Conservation (phyloP, 495 filamentous ascomycete species). For the Podospora australis region DNA sequence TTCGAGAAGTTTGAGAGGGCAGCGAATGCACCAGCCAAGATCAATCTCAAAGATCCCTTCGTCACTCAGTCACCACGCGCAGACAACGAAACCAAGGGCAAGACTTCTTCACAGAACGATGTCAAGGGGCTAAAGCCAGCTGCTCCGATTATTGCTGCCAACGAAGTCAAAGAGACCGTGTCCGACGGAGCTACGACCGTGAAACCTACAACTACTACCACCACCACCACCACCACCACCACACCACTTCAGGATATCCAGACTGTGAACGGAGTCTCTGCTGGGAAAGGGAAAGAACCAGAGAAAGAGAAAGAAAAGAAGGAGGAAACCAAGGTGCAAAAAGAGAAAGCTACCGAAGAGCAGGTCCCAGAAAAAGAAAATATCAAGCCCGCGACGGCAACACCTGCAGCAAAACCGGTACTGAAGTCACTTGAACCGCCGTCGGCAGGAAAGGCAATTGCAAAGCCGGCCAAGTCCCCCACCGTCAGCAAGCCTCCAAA, state of each 20-base stretch:
- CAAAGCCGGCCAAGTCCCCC: slow-evolving; percentile 35
- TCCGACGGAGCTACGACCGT: background rate
- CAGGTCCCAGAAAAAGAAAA: too few relatives aligned
- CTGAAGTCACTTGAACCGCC: slow-evolving; percentile 23
- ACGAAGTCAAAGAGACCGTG: background rate
- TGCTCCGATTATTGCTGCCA: slow-evolving; percentile 8
- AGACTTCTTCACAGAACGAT: slow-evolving; percentile 3
- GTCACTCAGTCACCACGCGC: slow-evolving; percentile 30
- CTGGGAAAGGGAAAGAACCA: background rate
- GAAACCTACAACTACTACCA: too few relatives aligned
- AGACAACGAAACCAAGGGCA: slow-evolving; percentile 7
- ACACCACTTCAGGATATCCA: too few relatives aligned
- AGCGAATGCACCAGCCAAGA: slow-evolving; percentile 24
- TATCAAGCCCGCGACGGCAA: slow-evolving; percentile 36
- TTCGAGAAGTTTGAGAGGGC: slow-evolving; percentile 17
- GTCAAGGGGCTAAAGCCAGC: slow-evolving; percentile 13
- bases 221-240: too few relatives aligned
- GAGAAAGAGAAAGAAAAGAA: slow-evolving; percentile 8
- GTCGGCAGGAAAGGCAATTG: slow-evolving; percentile 30
- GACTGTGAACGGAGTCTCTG: background rate
- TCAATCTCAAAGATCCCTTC: slow-evolving; percentile 26
- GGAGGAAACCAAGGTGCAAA: slow-evolving; percentile 14
- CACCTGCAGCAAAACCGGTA: slow-evolving; percentile 22
- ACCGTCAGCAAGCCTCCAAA: slow-evolving; percentile 24
- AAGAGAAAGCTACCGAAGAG: slow-evolving; percentile 17